phyloP scores from a whole-genome alignment of 768 basidiomycete species.

The Strobilomyces confusus region DNA sequence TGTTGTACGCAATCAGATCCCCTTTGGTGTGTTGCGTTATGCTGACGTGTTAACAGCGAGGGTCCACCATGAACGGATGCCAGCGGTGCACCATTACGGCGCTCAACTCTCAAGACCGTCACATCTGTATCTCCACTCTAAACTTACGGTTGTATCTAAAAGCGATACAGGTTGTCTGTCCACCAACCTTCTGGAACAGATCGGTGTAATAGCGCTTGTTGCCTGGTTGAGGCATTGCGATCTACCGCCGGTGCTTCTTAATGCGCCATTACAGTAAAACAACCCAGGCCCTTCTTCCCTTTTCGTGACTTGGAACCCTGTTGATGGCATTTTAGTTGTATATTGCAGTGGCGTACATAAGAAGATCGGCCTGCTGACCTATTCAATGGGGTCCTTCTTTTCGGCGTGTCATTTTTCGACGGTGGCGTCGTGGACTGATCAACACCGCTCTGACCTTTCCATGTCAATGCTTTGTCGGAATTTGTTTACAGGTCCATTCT shows the following conservation, averaged over 20 bases:
- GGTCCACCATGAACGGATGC: conserved; percentile 23
- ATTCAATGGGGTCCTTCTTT: conserved; percentile 7
- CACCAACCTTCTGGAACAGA: conserved; percentile 4
- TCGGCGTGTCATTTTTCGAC: conserved; percentile 17
- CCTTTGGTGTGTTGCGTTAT: conserved; percentile 17
- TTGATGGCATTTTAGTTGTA: conserved; percentile 9
- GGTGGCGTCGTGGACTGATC: conserved; percentile 21
- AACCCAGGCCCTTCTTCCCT: conserved; percentile 1
- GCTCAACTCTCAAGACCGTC: conserved; percentile 5
- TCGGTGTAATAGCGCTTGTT: conserved; percentile 1
- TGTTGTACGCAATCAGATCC: conserved; percentile 28
- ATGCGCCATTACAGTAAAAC: conserved; percentile 15
- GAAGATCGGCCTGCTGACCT: conserved; percentile 13
- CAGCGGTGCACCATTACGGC: conserved; percentile 31
- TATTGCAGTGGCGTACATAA: conserved; percentile 20
- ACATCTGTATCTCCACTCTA: conserved; percentile 22
- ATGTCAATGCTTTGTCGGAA: conserved; percentile 17
- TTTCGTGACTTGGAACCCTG: conserved; percentile 16
- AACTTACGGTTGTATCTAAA: conserved; percentile 11
- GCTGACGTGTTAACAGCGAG: conserved; percentile 29
- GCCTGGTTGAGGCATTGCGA: conserved; percentile 16
- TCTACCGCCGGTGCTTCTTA: conserved; percentile 21
- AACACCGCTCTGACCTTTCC: conserved; percentile 14
- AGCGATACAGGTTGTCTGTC: neutral
- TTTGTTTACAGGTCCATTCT: conserved; percentile 19